Evolutionary conservation across 495 filamentous ascomycete species (phyloP).

Genomic region (Lasiosphaeria hispida): DNA sequence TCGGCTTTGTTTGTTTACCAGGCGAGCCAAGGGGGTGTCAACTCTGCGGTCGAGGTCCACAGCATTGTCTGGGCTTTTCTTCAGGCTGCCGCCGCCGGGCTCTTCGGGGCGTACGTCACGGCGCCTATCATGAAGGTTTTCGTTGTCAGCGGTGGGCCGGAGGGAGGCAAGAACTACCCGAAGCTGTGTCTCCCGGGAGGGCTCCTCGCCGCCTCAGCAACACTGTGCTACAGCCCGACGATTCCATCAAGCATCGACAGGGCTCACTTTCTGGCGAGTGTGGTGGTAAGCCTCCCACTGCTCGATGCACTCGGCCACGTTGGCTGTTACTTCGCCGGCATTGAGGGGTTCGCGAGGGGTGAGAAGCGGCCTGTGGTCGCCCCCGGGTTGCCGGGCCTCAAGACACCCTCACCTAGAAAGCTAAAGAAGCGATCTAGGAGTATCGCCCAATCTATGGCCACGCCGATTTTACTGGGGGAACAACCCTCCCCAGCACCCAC

Average conservation of each 20-base stretch:
- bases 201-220: constrained; percentile 12
- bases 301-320: constrained; percentile 12
- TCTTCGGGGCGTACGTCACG: constrained; percentile 12
- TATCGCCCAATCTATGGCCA: not conserved
- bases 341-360: not conserved
- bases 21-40: not conserved
- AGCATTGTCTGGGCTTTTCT: constrained; percentile 17
- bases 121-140: not conserved
- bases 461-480: not conserved
- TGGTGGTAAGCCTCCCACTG: constrained; percentile 17
- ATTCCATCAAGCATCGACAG: constrained; percentile 10
- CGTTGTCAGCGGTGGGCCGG: not conserved
- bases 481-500: not conserved
- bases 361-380: not conserved
- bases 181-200: constrained; percentile 16
- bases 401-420: not conserved
- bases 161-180: not conserved
- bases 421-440: not conserved
- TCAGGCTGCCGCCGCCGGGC: constrained; percentile 14
- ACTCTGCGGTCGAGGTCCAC: constrained; percentile 18
- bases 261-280: constrained; percentile 10
- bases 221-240: constrained; percentile 17
- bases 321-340: constrained; percentile 8
- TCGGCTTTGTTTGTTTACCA: constrained; percentile 19
- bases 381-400: not conserved